Base-by-base conservation (phyloP, 768 basidiomycete genomes). In the Amanita inopinata region DNA sequence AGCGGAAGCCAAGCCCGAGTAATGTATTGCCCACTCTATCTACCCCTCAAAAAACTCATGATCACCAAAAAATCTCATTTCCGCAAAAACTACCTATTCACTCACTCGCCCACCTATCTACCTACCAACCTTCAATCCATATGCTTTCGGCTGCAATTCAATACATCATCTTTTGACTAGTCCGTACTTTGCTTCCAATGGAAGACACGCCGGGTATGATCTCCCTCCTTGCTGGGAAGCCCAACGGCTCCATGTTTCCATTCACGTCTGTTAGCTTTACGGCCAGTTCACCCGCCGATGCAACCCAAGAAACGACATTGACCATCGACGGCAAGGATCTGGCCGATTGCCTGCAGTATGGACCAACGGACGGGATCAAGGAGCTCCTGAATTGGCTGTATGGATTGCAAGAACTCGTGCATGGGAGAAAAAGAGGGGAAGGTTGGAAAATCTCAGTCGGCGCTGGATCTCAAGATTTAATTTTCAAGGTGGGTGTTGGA, bases 191-290 rank as follows among this genome's bases (percentile, higher is more conserved):
- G n/a, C 72, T 78, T 45, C 88, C 80, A 0, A 69, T 92, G 19
- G 94, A 97, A 60, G 69, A 70, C 15, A 72, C 65, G 0, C 89
- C 91, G 0, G 86, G 86, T 0, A 57, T 88, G 27, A 79, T 92
- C 43, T 87, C 83, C 2, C 59, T 92, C 23, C 74, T 93, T 5
- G 92, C 91, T 0, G 94, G 94, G 19, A 91, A 93, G 60, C 94
- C 94, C 4, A 93, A 94, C 54, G 71, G 80, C 5, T 66, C 71
- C n/a, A 84, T 88, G 14, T 98, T 97, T 65, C 94, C 94, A 1
- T 87, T 98, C 64, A 78, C 80, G 2, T 79, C 82, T 0, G 65
- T 98, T 51, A 79, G 73, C 43, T 78, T 87, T 59, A 74, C 67
- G 1, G 69, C 78, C 3, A 64, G 69, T 14, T 73, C 76, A 8